Evolutionary conservation across 306 rosid species (phyloP), one percentile per base, ranked within the genome.

Genomic region (Castanea sativa): DNA sequence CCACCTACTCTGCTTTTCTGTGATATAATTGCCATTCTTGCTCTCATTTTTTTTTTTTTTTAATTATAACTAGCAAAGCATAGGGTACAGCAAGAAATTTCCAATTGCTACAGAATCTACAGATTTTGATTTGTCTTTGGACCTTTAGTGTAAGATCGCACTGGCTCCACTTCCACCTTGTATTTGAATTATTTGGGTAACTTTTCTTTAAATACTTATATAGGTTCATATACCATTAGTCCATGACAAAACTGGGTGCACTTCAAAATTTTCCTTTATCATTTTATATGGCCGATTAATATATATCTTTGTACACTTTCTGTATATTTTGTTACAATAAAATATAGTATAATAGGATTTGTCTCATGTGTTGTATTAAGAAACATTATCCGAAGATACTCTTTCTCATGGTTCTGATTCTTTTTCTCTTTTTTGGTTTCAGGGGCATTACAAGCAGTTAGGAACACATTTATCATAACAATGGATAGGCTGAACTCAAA

Each of bases 401-500:
- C 6, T 27, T 33, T 45, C 77, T 63, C 7, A 13, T 61, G 61
- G 61, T 55, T 14, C 41, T 71, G 27, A 41, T 41, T 8, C 45
- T 41, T 0, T 38, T 11, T 41, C 32, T 63, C 27, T 2, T 45
- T 73, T 72, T 6, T 52, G 56, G 51, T 85, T 85, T 76, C 89
- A 87, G 92, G 88, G 27, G 74, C 14, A 45, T 21, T 64, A 41
- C 18, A 43, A 60, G 63, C 2, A 57, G 10, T 78, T 51, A 1
- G 58, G 76, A 29, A 21, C 13, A 8, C 41, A 68, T 52, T 6
- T 52, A 59, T 52, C 69, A 75, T 55, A 75, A 79, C 23, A 64
- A 95, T 96, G 99, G 99, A 96, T 63, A 90, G 96, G 75, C 80
- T 96, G 81, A 96, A 96, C 96, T 93, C 99, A 64, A 91, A 96